phyloP scores from a whole-genome alignment of 768 basidiomycete species.

The Mrakia frigida region DNA sequence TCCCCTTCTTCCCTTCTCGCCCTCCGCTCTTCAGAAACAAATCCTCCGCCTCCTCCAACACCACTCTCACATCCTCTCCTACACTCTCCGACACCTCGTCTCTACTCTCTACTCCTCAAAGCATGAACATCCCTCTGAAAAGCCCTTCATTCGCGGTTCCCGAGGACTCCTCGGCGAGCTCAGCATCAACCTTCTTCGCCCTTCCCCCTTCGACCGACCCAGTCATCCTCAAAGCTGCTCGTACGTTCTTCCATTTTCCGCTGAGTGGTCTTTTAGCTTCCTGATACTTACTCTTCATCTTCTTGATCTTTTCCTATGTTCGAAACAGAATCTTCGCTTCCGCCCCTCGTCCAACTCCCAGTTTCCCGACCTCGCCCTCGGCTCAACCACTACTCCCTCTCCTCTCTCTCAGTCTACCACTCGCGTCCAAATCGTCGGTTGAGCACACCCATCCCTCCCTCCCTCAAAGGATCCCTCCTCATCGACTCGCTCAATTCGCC shows the following conservation, averaged over 20 bases:
- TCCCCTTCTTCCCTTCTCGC: neutral
- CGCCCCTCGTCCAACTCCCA: neutral
- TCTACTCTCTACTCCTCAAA: neutral
- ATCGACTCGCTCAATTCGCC: neutral
- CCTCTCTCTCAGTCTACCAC: neutral
- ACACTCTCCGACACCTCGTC: neutral
- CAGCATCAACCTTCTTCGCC: too few relatives aligned
- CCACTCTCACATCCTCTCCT: neutral
- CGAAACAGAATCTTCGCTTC: too few relatives aligned
- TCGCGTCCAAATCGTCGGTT: neutral
- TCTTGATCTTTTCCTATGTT: too few relatives aligned
- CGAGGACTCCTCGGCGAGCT: too few relatives aligned
- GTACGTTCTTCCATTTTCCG: too few relatives aligned
- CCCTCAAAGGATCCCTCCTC: neutral
- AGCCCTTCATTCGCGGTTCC: too few relatives aligned
- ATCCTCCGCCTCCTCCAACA: neutral
- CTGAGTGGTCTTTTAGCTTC: too few relatives aligned
- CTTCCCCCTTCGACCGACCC: too few relatives aligned
- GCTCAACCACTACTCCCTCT: neutral
- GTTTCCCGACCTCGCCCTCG: neutral
- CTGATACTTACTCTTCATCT: too few relatives aligned
- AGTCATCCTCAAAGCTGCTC: too few relatives aligned
- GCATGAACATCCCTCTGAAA: too few relatives aligned
- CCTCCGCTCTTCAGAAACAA: neutral
- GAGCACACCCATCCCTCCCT: neutral